These are phyloP conservation scores for Thraustotheca clavata DNA, from an alignment of 352 stramenopile species.

Conservation along the genomic window DNA sequence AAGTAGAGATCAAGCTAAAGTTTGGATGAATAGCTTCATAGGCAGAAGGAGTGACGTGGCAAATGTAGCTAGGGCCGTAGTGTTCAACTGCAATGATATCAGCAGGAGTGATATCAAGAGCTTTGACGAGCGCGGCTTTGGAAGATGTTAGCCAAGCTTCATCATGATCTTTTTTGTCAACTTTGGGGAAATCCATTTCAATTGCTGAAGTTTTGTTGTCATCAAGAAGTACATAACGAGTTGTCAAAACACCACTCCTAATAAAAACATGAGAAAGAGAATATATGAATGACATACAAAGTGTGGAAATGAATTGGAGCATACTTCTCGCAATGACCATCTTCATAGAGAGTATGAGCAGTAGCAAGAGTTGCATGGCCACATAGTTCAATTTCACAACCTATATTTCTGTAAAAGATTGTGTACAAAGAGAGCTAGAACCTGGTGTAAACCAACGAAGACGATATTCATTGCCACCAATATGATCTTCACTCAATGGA, in stretches of 20 bases:
- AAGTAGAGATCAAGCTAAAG: conserved; percentile 24
- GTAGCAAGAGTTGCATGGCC: conserved; percentile 88
- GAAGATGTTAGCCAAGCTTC: conserved; percentile 6
- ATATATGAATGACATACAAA: conserved; percentile 25
- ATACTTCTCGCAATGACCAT: conserved; percentile 28
- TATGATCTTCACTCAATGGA: conserved; percentile 11
- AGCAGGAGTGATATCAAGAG: conserved; percentile 14
- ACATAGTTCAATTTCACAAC: conserved; percentile 90
- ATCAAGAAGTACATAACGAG: conserved; percentile 23
- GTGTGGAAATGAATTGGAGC: conserved; percentile 65
- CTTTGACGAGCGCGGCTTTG: conserved; percentile 20
- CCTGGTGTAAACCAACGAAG: conserved; percentile 57
- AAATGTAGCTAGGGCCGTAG: conserved; percentile 22
- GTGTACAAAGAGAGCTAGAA: too few relatives aligned
- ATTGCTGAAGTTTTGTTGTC: conserved; percentile 32
- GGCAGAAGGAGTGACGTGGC: conserved; percentile 24
- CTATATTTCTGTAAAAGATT: too few relatives aligned
- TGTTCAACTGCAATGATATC: conserved; percentile 23
- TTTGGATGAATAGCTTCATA: conserved; percentile 25
- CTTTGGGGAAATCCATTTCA: conserved; percentile 50
- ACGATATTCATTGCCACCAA: conserved; percentile 27
- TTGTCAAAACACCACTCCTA: conserved; percentile 42
- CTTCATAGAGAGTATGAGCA: conserved; percentile 66
- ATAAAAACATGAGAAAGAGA: not conserved
- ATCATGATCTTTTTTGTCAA: conserved; percentile 16